Evolutionary conservation across 306 rosid genomes (phyloP), one percentile per base, ranked within the genome.

Genomic region (Inga oerstediana): DNA sequence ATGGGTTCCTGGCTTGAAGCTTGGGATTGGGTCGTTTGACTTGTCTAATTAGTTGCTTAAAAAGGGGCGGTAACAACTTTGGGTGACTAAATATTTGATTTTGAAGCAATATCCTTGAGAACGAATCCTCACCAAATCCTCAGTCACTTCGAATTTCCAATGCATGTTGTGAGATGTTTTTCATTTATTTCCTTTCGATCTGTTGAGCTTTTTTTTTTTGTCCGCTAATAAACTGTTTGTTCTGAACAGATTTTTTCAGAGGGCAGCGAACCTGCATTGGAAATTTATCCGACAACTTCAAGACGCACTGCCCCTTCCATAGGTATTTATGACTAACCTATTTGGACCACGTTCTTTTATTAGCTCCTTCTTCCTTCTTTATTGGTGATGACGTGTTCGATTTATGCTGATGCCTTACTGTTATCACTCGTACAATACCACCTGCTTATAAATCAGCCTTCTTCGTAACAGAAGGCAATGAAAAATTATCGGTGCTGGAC

Each of bases 191-290:
- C 24, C 45, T 76, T 43, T n/a, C 69, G 27, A 37, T 22, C 22
- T 19, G 35, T 76, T 45, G 32, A 66, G 22, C 19, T 32, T 32
- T 32, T 32, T 32, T 51, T 30, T 51, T 74, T 69, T 37, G 48
- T 70, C 4, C 45, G 41, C 75, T 78, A 52, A 75, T 74, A 15
- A 34, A 65, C 75, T 77, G 64, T 81, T 86, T 77, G 64, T 81
- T 86, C 49, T 79, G 61, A 67, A 68, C 84, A 95, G 98, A 91
- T 93, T 27, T 92, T 95, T 79, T 85, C 92, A 58, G 93, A 91
- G 92, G 94, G 91, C 79, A 64, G 89, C 75, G 91, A 85, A 32
- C 86, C 90, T 88, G 79, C 88, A 49, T 74, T 81, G 46, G 72
- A 83, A 76, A 85, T 70, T 43, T 20, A 54, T 70, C 72, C 89